phyloP scores from a whole-genome alignment of 495 filamentous ascomycete genomes.

The Cryomyces antarcticus region DNA sequence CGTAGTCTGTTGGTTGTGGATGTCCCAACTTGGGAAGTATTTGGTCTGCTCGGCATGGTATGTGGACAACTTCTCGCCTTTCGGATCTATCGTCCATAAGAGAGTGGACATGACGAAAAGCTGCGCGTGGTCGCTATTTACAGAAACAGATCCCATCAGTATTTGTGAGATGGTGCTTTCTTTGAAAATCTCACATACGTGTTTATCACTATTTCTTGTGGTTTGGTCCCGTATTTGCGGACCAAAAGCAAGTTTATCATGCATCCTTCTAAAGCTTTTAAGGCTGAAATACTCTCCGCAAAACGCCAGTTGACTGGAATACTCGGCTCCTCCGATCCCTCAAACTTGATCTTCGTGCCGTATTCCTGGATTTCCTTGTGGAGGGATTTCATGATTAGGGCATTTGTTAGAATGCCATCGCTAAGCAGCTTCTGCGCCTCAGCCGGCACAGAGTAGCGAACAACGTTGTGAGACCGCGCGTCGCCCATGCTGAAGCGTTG shows the following conservation, averaged over 20 bases:
- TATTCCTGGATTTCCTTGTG: conserved; percentile 11
- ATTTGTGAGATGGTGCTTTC: no score
- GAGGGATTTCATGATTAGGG: conserved; percentile 7
- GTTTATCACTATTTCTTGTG: conserved; percentile 9
- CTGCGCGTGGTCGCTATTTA: conserved; percentile 17
- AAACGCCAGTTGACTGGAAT: conserved; percentile 22
- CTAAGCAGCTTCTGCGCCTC: conserved; percentile 10
- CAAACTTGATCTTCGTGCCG: conserved; percentile 9
- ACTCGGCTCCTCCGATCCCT: conserved; percentile 10
- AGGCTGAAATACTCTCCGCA: conserved; percentile 9
- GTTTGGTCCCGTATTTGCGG: conserved; percentile 9
- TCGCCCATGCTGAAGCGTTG: no score
- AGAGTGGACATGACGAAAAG: conserved; percentile 21
- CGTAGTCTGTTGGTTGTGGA: conserved; percentile 4
- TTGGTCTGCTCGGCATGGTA: neutral
- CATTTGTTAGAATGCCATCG: conserved; percentile 12
- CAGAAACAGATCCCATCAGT: no score
- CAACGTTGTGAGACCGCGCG: neutral
- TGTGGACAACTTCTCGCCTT: neutral
- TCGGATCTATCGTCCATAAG: conserved; percentile 4
- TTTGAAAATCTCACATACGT: neutral
- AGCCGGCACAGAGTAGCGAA: conserved; percentile 11
- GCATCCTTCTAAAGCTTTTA: conserved; percentile 11
- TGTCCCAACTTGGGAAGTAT: conserved; percentile 3
- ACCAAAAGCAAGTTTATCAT: conserved; percentile 14